Percentiles rank a stretch among this genome's conserved stretches.
These are phyloP conservation scores for Psidium guajava DNA, from an alignment of 345 rosid species.

Conservation along the genomic window DNA sequence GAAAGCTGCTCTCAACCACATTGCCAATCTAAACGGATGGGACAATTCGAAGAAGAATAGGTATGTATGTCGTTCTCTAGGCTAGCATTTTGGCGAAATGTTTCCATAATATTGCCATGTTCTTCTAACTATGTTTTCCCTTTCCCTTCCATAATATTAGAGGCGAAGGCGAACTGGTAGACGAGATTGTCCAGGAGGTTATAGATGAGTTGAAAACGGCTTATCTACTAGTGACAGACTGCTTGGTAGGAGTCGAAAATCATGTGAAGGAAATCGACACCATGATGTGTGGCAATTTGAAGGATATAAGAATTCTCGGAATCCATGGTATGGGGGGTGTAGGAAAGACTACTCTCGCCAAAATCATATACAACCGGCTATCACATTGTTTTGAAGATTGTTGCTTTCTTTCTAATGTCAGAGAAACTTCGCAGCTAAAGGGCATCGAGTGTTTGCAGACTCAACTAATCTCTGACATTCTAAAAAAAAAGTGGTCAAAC, in stretches of 20 bases:
- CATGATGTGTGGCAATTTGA: too few relatives aligned
- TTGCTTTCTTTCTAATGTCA: background rate
- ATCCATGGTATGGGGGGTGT: too few relatives aligned
- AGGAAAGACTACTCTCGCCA: background rate
- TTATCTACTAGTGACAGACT: too few relatives aligned
- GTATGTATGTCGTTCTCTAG: background rate
- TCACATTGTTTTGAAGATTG: background rate
- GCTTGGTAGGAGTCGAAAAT: too few relatives aligned
- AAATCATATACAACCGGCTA: background rate
- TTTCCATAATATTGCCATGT: fast-evolving
- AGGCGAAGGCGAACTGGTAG: too few relatives aligned
- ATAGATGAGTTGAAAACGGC: too few relatives aligned
- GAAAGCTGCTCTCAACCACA: too few relatives aligned
- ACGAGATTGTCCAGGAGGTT: too few relatives aligned
- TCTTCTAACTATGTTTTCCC: background rate
- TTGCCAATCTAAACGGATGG: too few relatives aligned
- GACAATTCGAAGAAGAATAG: too few relatives aligned
- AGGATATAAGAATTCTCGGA: too few relatives aligned
- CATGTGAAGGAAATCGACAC: too few relatives aligned
- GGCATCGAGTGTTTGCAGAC: background rate
- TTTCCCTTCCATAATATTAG: background rate
- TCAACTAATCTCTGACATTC: background rate
- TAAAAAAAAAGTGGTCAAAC: background rate
- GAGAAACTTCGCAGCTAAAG: background rate
- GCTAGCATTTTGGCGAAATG: fast-evolving